Conservation (phyloP, 441 rosid genomes). For the Macaranga tanarius region DNA sequence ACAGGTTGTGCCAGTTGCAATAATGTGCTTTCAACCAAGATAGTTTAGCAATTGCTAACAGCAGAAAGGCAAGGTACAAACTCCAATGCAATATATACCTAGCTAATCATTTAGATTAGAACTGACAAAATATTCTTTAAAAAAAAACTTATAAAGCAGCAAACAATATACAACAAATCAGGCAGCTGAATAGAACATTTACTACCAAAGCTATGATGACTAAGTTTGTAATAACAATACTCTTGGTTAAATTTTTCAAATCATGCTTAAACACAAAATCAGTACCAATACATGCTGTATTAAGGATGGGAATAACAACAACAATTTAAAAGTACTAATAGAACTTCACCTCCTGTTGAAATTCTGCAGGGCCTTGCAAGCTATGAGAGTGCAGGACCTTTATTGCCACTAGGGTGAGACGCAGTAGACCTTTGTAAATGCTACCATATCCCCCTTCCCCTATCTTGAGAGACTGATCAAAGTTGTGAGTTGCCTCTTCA, state of each 20-base stretch:
- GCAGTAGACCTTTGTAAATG: conserved; percentile 69
- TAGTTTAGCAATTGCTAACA: conserved; percentile 12
- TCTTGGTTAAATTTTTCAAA: background rate
- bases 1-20: background rate
- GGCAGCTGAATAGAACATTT: conserved; percentile 3
- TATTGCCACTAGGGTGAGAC: conserved; percentile 75
- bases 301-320: conserved; percentile 4
- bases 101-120: background rate
- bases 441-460: conserved; percentile 98
- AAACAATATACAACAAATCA: background rate
- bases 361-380: conserved; percentile 84
- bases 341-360: conserved; percentile 78
- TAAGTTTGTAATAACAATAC: background rate
- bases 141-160: background rate
- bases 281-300: conserved; percentile 4
- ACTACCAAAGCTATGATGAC: background rate
- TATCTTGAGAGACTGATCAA: conserved; percentile 68
- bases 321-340: conserved; percentile 10
- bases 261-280: background rate
- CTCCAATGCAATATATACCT: background rate
- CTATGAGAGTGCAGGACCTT: conserved; percentile 71
- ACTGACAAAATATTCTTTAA: background rate
- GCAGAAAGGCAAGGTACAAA: conserved; percentile 6
- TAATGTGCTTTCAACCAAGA: background rate
- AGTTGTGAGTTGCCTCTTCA: conserved; percentile 67